These are phyloP conservation scores for Omphalotus olearius DNA, from an alignment of 1,284 basidiomycete genomes.

Conservation along the genomic window DNA sequence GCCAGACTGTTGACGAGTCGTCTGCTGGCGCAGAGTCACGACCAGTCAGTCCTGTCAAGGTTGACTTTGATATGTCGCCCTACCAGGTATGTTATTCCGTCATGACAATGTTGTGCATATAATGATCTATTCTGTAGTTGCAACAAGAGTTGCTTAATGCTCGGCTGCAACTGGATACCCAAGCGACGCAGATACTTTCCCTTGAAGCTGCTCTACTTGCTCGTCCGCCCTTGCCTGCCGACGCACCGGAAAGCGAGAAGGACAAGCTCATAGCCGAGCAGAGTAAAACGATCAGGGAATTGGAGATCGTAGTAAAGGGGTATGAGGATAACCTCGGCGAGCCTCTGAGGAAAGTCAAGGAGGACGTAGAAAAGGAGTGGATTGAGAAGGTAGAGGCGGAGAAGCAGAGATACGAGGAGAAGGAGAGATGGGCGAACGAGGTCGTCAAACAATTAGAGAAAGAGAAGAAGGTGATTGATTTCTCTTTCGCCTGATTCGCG, in stretches of 20 bases:
- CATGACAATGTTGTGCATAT: background rate
- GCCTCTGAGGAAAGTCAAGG: slow-evolving; percentile 65
- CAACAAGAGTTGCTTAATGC: slow-evolving; percentile 83
- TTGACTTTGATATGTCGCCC: slow-evolving; percentile 82
- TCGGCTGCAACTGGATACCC: slow-evolving; percentile 69
- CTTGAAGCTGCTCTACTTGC: slow-evolving; percentile 68
- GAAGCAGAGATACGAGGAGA: slow-evolving; percentile 55
- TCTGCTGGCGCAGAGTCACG: slow-evolving; percentile 54
- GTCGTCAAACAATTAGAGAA: slow-evolving; percentile 68
- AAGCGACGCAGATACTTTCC: slow-evolving; percentile 77
- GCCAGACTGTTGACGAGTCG: slow-evolving; percentile 62
- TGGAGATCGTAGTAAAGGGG: slow-evolving; percentile 65
- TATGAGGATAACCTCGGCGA: slow-evolving; percentile 60
- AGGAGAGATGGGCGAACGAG: slow-evolving; percentile 67
- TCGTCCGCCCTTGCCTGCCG: slow-evolving; percentile 45
- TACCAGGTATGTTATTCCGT: slow-evolving; percentile 52
- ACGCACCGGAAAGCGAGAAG: slow-evolving; percentile 55
- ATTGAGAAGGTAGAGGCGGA: slow-evolving; percentile 56
- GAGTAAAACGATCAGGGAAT: slow-evolving; percentile 62
- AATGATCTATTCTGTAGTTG: slow-evolving; percentile 40
- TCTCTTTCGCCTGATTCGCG: slow-evolving; percentile 7
- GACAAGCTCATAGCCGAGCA: slow-evolving; percentile 68
- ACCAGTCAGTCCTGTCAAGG: slow-evolving; percentile 75
- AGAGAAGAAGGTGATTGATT: slow-evolving; percentile 54
- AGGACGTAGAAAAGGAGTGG: slow-evolving; percentile 84